A percentile compares a stretch with the other conserved stretches of the same genome.
Conservation (phyloP, 2,329 filamentous ascomycete genomes). For the Exophiala aquamarina region DNA sequence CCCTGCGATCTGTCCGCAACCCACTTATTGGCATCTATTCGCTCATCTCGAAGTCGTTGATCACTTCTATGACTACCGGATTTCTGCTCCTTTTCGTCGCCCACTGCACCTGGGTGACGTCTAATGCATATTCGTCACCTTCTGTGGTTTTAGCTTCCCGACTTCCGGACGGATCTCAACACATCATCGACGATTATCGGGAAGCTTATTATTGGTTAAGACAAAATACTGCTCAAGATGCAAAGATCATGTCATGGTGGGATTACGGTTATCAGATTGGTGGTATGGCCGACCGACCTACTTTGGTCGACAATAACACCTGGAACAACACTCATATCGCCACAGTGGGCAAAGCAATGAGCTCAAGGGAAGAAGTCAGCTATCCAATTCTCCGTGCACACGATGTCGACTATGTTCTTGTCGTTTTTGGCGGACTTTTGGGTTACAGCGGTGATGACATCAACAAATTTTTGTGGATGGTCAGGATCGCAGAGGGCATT, state of each 20-base stretch:
- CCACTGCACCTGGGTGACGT: slow-evolving; percentile 99
- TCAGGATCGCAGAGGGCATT: slow-evolving; percentile 96
- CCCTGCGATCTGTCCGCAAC: slow-evolving; percentile 67
- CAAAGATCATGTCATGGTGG: slow-evolving; percentile 99
- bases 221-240: slow-evolving; percentile 91
- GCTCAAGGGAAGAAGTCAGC: slow-evolving; percentile 93
- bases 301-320: slow-evolving; percentile 98
- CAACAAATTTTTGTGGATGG: slow-evolving; percentile 99
- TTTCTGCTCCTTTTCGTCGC: slow-evolving; percentile 93
- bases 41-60: slow-evolving; percentile 72
- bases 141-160: slow-evolving; percentile 93
- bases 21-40: slow-evolving; percentile 84
- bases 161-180: slow-evolving; percentile 90
- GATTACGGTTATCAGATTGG: slow-evolving; percentile 99
- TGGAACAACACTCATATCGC: slow-evolving; percentile 99
- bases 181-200: slow-evolving; percentile 98
- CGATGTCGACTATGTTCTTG: slow-evolving; percentile 97
- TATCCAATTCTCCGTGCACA: slow-evolving; percentile 98
- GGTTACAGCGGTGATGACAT: slow-evolving; percentile 99
- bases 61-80: slow-evolving; percentile 69
- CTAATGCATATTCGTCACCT: slow-evolving; percentile 96
- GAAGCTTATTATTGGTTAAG: slow-evolving; percentile 99
- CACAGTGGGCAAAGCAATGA: slow-evolving; percentile 98
- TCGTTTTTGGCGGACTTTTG: slow-evolving; percentile 92
- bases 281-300: slow-evolving; percentile 97